Base-by-base conservation (phyloP, 225 moss, liverwort and hornwort genomes). In the Sphagnum contortum region DNA sequence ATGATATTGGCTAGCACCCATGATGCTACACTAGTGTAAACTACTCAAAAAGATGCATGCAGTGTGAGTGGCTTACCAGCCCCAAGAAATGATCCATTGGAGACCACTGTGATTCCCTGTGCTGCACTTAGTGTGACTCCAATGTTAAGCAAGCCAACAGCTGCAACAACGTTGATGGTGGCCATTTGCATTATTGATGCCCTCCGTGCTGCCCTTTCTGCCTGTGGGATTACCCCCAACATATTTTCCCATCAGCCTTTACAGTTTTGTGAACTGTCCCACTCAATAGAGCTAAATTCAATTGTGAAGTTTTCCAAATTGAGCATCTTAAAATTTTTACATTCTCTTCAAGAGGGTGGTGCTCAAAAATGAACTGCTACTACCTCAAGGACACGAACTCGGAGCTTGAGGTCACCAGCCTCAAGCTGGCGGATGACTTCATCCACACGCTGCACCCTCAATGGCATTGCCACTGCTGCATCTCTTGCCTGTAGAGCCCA, bases 361-460 rank as follows among this genome's bases (percentile, higher is more conserved):
- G 44, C 61, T n/a, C 12, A 62, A 29, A n/a, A 45, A 7, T 48
- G 45, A 4, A 11, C n/a, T n/a, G n/a, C n/a, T n/a, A n/a, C n/a
- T 73, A 89, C 98, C 93, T 98, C 98, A 54, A 98, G 75, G 64
- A 77, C 87, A 73, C 98, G 83, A 46, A 93, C 93, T 52, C 98
- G 90, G 51, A 98, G 88, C 80, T 89, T 98, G 66, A 98, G 69
- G 64, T 98, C 93, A 29, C 98, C 98, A 67, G 87, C 76, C 77
- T 98, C 98, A 69, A 98, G 93, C 71, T 93, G 90, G 65, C 77
- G 80, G 69, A 98, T 79, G 12, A 89, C 83, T 77, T 93, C 85
- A 60, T 98, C 93, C 45, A 98, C 84, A 44, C 91, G 83, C 65
- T 91, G 98, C 73, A 98, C 88, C 76, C 93, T 89, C 62, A 67